Base-by-base conservation (phyloP, 192 early-diverging fungal species). In the Coemansia sp. region DNA sequence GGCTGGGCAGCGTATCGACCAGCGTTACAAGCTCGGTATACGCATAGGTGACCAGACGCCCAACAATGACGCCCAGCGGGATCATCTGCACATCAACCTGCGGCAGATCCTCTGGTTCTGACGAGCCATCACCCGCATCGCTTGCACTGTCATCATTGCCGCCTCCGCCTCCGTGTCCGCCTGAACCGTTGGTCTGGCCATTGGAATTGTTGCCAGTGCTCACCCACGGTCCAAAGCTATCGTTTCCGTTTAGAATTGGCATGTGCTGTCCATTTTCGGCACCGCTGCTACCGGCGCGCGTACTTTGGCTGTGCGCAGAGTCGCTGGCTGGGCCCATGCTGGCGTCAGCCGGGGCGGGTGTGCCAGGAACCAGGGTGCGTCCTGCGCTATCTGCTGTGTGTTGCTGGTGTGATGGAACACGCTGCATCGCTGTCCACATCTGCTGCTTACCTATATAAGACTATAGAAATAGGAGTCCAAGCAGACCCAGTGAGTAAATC, bases 1-100 rank as follows among this genome's bases (percentile, higher is more conserved):
- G 84, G 40, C 79, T 79, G 23, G 85, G 84, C 22, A 91, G 58
- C 67, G 85, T 85, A 38, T 91, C 87, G 30, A 84, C 85, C 8
- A 89, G 68, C 25, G 83, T 85, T 27, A 84, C 82, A 36, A 91
- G 83, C 57, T 91, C 86, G 13, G 82, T 79, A 61, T 89, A 86
- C n/a, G 85, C 76, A 50, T 84, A 84, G 27, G 85, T 82, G 50
- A 88, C 65, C 58, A 91, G 72, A 33, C 86, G 85, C 42, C 82
- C 82, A 55, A 91, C 68, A 22, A 88, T 76, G 8, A 82, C 61
- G 37, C 84, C 67, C 27, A 90, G 62, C 7, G 84, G 83, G 20
- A 90, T 72, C 87, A 87, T 88, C 27, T 84, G 73, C 44, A 83
- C 84, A 60, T 79, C 75, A 54, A 87, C 84, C 29, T 82, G 79